These are phyloP conservation scores for Talaromyces atroroseus DNA, from an alignment of 2,329 filamentous ascomycete species.

Conservation along the genomic window DNA sequence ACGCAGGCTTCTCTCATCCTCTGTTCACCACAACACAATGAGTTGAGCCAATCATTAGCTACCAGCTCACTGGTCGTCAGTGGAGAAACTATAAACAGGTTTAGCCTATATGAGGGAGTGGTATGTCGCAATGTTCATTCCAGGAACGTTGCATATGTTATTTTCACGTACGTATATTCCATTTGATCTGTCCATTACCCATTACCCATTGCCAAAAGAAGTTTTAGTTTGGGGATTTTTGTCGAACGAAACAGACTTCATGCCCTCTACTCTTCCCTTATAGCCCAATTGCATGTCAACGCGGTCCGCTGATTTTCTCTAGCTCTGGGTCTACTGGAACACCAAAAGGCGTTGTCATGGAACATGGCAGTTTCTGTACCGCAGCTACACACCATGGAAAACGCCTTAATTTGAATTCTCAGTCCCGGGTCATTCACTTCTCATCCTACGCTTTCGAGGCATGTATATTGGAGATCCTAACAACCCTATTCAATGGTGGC, in stretches of 20 bases:
- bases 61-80: background rate
- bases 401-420: slow-evolving; percentile 44
- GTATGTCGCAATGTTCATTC: background rate
- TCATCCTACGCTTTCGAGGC: slow-evolving; percentile 54
- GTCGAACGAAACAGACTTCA: background rate
- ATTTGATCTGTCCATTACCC: background rate
- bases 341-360: slow-evolving; percentile 56
- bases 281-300: background rate
- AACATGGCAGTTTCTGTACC: slow-evolving; percentile 55
- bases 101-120: background rate
- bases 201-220: background rate
- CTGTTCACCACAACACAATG: background rate
- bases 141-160: slow-evolving; percentile 64
- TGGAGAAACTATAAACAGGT: background rate
- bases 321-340: slow-evolving; percentile 50
- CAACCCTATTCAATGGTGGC: slow-evolving; percentile 51
- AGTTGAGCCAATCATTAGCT: background rate
- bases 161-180: slow-evolving; percentile 54
- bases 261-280: background rate
- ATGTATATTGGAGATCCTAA: slow-evolving; percentile 50
- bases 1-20: background rate
- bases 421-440: slow-evolving; percentile 56
- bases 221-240: background rate
- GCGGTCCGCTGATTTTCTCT: slow-evolving; percentile 46
- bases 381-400: slow-evolving; percentile 49